A percentile compares a stretch with the other conserved stretches of the same genome.
Conservation (phyloP, 176 grass and related monocot species). For the Triticum urartu region DNA sequence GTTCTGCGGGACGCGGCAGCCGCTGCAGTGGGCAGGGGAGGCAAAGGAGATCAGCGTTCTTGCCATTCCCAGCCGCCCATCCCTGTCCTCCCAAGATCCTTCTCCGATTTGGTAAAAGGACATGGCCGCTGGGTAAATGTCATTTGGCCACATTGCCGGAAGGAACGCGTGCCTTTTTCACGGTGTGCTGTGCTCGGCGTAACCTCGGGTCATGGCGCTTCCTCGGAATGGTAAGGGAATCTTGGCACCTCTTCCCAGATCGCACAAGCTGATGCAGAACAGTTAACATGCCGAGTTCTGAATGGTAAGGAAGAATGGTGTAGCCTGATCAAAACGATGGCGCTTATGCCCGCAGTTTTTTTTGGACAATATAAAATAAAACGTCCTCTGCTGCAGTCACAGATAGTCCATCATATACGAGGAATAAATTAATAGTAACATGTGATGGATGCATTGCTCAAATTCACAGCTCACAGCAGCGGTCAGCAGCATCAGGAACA, state of each 20-base stretch:
- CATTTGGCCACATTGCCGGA: constrained; percentile 4
- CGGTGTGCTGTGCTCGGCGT: neutral
- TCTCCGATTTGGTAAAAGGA: constrained; percentile 1
- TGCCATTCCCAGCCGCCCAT: constrained; percentile 23
- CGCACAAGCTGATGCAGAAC: neutral
- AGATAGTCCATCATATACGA: too few species aligned
- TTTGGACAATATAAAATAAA: too few species aligned
- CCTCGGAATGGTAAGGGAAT: neutral
- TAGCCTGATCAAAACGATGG: too few species aligned
- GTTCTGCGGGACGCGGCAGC: neutral
- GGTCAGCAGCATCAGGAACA: neutral
- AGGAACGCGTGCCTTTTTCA: neutral
- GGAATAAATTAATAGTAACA: neutral
- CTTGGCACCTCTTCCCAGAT: neutral
- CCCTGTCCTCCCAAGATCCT: neutral
- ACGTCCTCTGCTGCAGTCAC: too few species aligned
- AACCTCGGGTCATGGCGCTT: neutral
- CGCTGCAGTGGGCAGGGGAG: neutral
- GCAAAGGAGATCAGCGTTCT: constrained; percentile 12
- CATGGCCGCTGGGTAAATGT: neutral
- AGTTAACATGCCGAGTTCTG: too few species aligned
- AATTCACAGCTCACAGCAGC: neutral
- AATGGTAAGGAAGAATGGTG: too few species aligned
- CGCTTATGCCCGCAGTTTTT: too few species aligned
- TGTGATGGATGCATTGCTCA: neutral